Percentiles rank a stretch among this genome's conserved stretches.
These are phyloP conservation scores for Mycena kentingensis DNA, from an alignment of 768 basidiomycete genomes.

Conservation along the genomic window DNA sequence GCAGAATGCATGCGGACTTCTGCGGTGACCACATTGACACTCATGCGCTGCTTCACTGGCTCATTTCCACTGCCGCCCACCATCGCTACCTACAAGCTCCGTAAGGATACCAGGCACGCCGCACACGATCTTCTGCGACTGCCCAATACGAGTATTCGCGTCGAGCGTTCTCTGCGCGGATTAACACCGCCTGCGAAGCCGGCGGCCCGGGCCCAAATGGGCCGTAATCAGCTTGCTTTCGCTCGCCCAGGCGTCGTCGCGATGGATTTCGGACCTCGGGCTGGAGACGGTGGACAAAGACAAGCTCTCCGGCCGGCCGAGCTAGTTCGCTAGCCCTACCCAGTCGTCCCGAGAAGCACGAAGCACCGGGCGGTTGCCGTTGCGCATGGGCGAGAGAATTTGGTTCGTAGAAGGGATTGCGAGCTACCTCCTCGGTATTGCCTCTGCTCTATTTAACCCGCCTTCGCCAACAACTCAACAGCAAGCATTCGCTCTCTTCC, in stretches of 20 bases:
- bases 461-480: neutral
- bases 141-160: neutral
- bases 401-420: slow-evolving; percentile 5
- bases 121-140: neutral
- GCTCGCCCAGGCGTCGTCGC: slow-evolving; percentile 5
- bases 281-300: slow-evolving; percentile 7
- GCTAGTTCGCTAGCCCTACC: slow-evolving; percentile 7
- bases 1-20: no score
- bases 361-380: slow-evolving; percentile 9
- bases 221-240: neutral
- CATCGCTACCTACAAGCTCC: neutral
- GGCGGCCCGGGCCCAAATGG: slow-evolving; percentile 14
- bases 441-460: slow-evolving; percentile 2
- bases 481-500: slow-evolving; percentile 4
- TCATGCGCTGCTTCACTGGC: no score
- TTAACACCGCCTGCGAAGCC: slow-evolving; percentile 2
- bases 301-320: neutral
- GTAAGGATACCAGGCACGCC: neutral
- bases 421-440: neutral
- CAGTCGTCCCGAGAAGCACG: slow-evolving; percentile 21
- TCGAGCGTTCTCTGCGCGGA: slow-evolving; percentile 1
- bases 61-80: no score
- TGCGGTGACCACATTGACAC: no score
- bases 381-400: slow-evolving; percentile 12
- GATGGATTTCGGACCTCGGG: slow-evolving; percentile 22